Percentiles rank a stretch among this genome's conserved stretches.
Evolutionary conservation across 371 early-diverging fungal genomes (phyloP).

Genomic region (Lichtheimia ornata): DNA sequence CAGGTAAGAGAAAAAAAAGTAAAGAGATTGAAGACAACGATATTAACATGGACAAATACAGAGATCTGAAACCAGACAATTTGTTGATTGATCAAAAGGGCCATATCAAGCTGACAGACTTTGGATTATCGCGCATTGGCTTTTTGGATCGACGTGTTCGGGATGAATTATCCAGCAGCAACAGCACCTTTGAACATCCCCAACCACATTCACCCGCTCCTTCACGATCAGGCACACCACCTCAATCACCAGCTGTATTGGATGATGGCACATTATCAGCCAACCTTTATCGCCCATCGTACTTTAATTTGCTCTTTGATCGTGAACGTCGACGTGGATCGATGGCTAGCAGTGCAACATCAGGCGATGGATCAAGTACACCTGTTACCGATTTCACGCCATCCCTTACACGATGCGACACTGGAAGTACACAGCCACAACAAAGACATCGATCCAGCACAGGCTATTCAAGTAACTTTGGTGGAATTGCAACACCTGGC

Average conservation of each 20-base stretch:
- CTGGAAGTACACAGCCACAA: neutral
- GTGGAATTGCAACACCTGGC: slow-evolving; percentile 22
- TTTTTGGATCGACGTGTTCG: slow-evolving; percentile 82
- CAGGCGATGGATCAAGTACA: slow-evolving; percentile 11
- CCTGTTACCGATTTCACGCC: neutral
- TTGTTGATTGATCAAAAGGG: slow-evolving; percentile 88
- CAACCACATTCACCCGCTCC: slow-evolving; percentile 41
- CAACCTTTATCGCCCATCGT: slow-evolving; percentile 33
- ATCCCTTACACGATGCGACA: slow-evolving; percentile 2
- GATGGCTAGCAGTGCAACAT: slow-evolving; percentile 22
- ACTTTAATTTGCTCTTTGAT: slow-evolving; percentile 25
- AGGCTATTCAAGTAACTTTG: slow-evolving; percentile 13
- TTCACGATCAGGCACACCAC: slow-evolving; percentile 47
- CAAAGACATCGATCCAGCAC: slow-evolving; percentile 24
- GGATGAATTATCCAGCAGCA: slow-evolving; percentile 45
- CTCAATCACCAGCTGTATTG: slow-evolving; percentile 41
- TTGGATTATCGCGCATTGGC: slow-evolving; percentile 90
- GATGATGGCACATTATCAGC: slow-evolving; percentile 13
- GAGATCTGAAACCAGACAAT: slow-evolving; percentile 92
- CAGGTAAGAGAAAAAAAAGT: slow-evolving; percentile 53
- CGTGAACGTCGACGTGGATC: slow-evolving; percentile 36
- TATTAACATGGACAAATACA: slow-evolving; percentile 19
- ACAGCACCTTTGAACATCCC: slow-evolving; percentile 19
- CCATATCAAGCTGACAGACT: slow-evolving; percentile 93
- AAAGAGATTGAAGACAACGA: neutral